phyloP scores from a whole-genome alignment of 2,329 filamentous ascomycete species.

The Xylaria sp. region DNA sequence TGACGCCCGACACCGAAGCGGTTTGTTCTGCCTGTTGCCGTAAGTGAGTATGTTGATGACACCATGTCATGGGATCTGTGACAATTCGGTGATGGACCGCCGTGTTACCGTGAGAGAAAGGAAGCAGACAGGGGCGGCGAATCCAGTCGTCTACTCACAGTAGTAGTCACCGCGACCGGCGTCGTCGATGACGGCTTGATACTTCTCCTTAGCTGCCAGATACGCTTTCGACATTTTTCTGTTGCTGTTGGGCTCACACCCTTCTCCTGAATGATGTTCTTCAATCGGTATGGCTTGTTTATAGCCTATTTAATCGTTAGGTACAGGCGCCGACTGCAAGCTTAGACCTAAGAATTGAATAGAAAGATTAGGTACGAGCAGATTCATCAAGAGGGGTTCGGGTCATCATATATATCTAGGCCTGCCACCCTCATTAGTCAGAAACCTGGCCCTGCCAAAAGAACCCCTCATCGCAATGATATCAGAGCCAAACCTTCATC shows the following conservation, averaged over 20 bases:
- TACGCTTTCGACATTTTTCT: constrained; percentile 48
- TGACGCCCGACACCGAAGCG: constrained; percentile 45
- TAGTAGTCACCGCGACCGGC: constrained; percentile 49
- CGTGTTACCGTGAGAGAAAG: neutral
- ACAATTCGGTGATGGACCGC: neutral
- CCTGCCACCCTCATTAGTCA: constrained; percentile 37
- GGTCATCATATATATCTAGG: constrained; percentile 37
- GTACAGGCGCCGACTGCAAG: neutral
- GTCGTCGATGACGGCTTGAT: constrained; percentile 50
- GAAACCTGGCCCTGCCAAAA: constrained; percentile 10
- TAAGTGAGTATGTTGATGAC: constrained; percentile 19
- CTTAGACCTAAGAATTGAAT: constrained; percentile 4
- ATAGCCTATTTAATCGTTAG: constrained; percentile 9
- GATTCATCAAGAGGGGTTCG: constrained; percentile 10
- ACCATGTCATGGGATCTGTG: neutral
- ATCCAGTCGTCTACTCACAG: constrained; percentile 42
- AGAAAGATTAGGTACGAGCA: neutral
- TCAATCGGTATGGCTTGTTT: constrained; percentile 10
- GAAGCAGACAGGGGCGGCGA: neutral
- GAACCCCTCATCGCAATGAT: constrained; percentile 48
- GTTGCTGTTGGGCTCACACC: constrained; percentile 8
- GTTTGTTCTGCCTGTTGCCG: constrained; percentile 47
- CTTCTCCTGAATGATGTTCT: neutral
- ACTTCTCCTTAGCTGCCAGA: constrained; percentile 51
- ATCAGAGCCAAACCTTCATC: constrained; percentile 43